Conservation (phyloP, 1,284 basidiomycete genomes). For the Cryptococcus amylolentus region DNA sequence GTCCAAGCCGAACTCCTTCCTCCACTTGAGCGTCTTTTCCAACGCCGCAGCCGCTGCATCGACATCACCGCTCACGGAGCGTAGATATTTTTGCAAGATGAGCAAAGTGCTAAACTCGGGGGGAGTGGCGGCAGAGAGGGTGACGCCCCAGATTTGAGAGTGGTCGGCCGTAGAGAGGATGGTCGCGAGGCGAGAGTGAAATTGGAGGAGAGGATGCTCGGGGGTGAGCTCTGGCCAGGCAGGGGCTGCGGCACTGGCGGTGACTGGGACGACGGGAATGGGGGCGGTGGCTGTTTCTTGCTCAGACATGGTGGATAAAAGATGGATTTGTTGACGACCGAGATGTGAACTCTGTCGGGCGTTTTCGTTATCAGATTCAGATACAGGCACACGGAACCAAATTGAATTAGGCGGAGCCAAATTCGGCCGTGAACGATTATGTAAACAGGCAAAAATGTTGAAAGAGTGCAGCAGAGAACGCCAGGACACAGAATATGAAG, state of each 20-base stretch:
- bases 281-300: too few relatives aligned
- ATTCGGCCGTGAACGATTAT: too few relatives aligned
- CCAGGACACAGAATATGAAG: too few relatives aligned
- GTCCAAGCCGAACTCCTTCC: conserved; percentile 25
- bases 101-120: conserved; percentile 19
- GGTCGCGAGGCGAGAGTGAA: conserved; percentile 14
- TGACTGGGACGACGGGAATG: neutral
- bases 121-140: conserved; percentile 10
- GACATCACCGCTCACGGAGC: conserved; percentile 16
- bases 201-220: conserved; percentile 16
- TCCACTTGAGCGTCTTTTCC: conserved; percentile 23
- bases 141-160: conserved; percentile 26
- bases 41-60: conserved; percentile 16
- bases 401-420: too few relatives aligned
- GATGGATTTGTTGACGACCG: too few relatives aligned
- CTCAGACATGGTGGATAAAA: too few relatives aligned
- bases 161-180: conserved; percentile 19
- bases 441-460: too few relatives aligned
- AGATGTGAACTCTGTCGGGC: too few relatives aligned
- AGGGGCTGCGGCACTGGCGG: neutral
- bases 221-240: conserved; percentile 18
- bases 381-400: too few relatives aligned
- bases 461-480: too few relatives aligned
- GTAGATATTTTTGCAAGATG: conserved; percentile 29
- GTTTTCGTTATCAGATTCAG: too few relatives aligned